Conservation (phyloP, 441 rosid species). For the Isatis lusitanica region DNA sequence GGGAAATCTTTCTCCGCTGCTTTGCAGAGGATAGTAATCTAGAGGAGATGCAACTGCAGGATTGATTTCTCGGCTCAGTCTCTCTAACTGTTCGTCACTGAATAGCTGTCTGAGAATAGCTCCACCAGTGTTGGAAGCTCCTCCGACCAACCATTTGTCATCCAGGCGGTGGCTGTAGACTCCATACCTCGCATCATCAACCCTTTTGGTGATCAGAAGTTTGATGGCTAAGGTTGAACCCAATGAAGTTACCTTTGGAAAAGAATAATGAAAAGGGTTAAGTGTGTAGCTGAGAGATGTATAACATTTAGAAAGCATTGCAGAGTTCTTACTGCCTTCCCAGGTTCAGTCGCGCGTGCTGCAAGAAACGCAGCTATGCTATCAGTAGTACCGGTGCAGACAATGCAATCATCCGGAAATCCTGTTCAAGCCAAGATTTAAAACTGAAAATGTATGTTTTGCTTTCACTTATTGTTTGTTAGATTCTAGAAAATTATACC, state of each 20-base stretch:
- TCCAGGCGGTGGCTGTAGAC: slow-evolving; percentile 95
- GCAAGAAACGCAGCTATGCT: slow-evolving; percentile 96
- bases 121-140: slow-evolving; percentile 98
- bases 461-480: not conserved
- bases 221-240: slow-evolving; percentile 94
- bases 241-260: slow-evolving; percentile 79
- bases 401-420: slow-evolving; percentile 64
- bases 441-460: slow-evolving; percentile 13
- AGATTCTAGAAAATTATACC: slow-evolving; percentile 43
- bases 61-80: slow-evolving; percentile 65
- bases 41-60: slow-evolving; percentile 63
- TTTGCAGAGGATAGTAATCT: slow-evolving; percentile 80
- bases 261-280: not conserved
- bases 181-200: slow-evolving; percentile 90
- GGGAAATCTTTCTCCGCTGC: slow-evolving; percentile 84
- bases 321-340: slow-evolving; percentile 69
- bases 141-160: slow-evolving; percentile 98
- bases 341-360: slow-evolving; percentile 76
- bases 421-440: slow-evolving; percentile 48
- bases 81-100: slow-evolving; percentile 66
- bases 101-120: slow-evolving; percentile 82
- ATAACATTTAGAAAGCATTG: not conserved
- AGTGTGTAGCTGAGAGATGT: not conserved
- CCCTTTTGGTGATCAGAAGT: slow-evolving; percentile 71
- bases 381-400: slow-evolving; percentile 89